Evolutionary conservation across 176 grass and related monocot genomes (phyloP), one percentile per base, ranked within the genome.

Genomic region (Aechmea fasciata): DNA sequence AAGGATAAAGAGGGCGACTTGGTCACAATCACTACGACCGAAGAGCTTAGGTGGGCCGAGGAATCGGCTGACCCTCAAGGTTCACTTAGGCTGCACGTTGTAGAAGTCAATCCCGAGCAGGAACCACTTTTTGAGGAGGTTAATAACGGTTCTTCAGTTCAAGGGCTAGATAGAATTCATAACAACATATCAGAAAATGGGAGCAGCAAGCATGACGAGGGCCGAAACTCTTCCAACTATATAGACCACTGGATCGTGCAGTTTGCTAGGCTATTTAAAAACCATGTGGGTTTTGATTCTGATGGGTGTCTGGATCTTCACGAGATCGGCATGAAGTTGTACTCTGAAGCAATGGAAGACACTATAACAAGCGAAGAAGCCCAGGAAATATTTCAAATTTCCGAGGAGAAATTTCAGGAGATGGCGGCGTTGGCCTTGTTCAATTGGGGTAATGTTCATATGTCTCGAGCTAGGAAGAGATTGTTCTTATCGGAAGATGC

Each of bases 1-100:
- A 88, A 79, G 75, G 93, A 97, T 74, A 97, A 67, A 73, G 89
- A 97, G 69, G 93, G 88, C 9, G 93, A 97, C 71, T 81, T 97
- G 71, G 89, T 92, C 63, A 97, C 93, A 23, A 92, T 97, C 76
- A 92, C 93, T 11, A 77, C 89, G 41, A 62, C 81, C 0, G 79
- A 97, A 71, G 93, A 97, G 54, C 67, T 97, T 22, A 79, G 73
- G 50, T 97, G 85, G 84, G 93, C 87, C 3, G 86, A 87, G 71
- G 89, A 92, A 4, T 79, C 88, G 1, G 76, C 82, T 19, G 78
- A 85, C 20, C 59, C 74, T 9, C 84, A 85, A 41, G 77, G 85
- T 41, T 87, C 93, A 10, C 33, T 91, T 51, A 78, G 89, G 28
- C 52, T 97, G 71, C 80, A 89, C 50, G 76, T 97, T 66, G 83